phyloP scores from a whole-genome alignment of 495 filamentous ascomycete genomes.

The Immersiella caudata region DNA sequence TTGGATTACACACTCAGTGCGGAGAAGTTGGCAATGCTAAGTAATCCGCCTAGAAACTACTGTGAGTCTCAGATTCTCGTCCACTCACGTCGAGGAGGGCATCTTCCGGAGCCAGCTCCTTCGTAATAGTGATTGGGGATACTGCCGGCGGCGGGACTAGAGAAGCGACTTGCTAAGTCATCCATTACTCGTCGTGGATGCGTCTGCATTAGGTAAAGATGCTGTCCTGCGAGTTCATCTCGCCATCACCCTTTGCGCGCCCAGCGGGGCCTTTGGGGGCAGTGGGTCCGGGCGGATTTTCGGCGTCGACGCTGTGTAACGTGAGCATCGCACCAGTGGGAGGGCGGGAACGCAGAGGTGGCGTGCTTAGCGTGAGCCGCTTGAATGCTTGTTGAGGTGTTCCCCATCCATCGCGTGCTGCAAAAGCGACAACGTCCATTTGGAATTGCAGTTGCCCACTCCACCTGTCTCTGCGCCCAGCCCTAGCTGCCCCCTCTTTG shows the following conservation, averaged over 20 bases:
- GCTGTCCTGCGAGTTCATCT: background rate
- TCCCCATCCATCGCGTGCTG: background rate
- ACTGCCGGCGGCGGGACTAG: no score
- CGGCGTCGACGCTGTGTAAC: conserved; percentile 17
- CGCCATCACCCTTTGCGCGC: background rate
- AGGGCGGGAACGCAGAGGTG: background rate
- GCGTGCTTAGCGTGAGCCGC: background rate
- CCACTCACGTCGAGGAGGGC: no score
- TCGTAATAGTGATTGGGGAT: no score
- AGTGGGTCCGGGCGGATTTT: conserved; percentile 4
- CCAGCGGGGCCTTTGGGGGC: background rate
- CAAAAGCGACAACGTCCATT: background rate
- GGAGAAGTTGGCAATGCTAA: no score
- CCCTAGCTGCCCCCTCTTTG: background rate
- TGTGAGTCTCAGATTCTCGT: no score
- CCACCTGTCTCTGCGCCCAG: background rate
- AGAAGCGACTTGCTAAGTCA: background rate
- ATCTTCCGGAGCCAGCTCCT: no score
- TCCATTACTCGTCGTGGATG: background rate
- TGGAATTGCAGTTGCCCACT: background rate
- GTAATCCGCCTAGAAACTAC: no score
- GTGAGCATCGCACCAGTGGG: conserved; percentile 5
- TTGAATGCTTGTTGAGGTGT: background rate
- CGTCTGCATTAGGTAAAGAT: no score
- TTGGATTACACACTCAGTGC: background rate